Evolutionary conservation across 2,329 filamentous ascomycete genomes (phyloP), one percentile per base, ranked within the genome.

Genomic region (Cladosporium austrohemisphaericum): DNA sequence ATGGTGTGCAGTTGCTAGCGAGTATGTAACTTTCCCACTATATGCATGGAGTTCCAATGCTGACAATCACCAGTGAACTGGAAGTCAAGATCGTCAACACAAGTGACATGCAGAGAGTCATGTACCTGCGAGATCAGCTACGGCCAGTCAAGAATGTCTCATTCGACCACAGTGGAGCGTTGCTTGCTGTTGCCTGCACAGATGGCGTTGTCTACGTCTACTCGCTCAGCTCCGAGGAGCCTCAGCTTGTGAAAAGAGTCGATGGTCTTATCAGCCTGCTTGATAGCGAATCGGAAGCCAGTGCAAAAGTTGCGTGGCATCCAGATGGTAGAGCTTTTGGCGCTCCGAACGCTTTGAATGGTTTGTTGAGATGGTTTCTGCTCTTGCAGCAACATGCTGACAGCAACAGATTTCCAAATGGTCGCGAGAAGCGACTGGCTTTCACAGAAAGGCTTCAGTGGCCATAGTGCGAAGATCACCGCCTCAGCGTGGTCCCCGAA

Each of bases 1-100:
- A 60, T 97, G 90, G 91, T 88, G 85, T 56, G 93, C 93, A 23
- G 89, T 97, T 20, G 90, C 91, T n/a, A 96, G 91, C 75, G 94
- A 97, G 80, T 83, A 68, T 57, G 79, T 71, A 2, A 7, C n/a
- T n/a, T n/a, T n/a, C n/a, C n/a, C n/a, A n/a, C n/a, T n/a, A n/a
- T n/a, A n/a, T n/a, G n/a, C n/a, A n/a, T n/a, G n/a, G n/a, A n/a
- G n/a, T n/a, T n/a, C 16, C 35, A 23, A n/a, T 26, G 48, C 56
- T 67, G 47, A 67, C 54, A 29, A 9, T 10, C 4, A 14, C 29
- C 50, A 83, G 80, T 67, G 93, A 98, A 68, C 75, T 95, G 51
- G 86, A 85, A 1, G 88, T 97, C 57, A 95, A 95, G 67, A 73
- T 98, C 18, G 88, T 98, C 54, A 86, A 86, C 60, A 86, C 85